These are phyloP conservation scores for Solanum hybrid DNA, from an alignment of 305 asterid genomes.

Conservation along the genomic window DNA sequence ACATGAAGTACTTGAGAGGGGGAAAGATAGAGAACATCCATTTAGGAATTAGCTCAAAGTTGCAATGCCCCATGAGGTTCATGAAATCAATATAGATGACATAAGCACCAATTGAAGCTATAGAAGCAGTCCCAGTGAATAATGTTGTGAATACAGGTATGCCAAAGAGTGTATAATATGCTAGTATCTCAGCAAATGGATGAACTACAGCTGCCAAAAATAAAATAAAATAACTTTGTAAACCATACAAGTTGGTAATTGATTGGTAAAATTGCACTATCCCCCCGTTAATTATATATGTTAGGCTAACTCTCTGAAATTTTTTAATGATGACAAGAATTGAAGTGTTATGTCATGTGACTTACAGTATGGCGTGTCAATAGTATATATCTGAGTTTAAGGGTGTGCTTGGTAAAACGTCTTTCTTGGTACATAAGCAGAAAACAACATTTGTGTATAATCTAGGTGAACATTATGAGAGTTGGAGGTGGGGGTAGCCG, in stretches of 20 bases:
- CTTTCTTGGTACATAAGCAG: background rate
- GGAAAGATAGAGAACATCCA: slow-evolving; percentile 58
- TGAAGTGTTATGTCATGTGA: background rate
- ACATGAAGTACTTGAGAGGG: slow-evolving; percentile 83
- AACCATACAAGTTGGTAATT: background rate
- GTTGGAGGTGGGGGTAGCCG: background rate
- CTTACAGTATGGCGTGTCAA: background rate
- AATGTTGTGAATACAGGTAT: slow-evolving; percentile 38
- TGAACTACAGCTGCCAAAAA: slow-evolving; percentile 73
- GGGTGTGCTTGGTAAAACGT: background rate
- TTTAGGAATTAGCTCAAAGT: slow-evolving; percentile 74
- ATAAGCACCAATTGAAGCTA: slow-evolving; percentile 29
- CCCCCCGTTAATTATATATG: background rate
- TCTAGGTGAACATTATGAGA: background rate
- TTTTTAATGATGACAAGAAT: background rate
- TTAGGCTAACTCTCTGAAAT: background rate
- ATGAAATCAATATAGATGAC: slow-evolving; percentile 49
- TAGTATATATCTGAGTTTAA: background rate
- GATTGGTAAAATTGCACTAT: background rate
- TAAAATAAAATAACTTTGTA: background rate
- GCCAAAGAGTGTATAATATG: slow-evolving; percentile 48
- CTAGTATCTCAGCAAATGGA: slow-evolving; percentile 81
- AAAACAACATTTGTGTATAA: too few relatives aligned
- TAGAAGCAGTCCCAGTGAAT: slow-evolving; percentile 29
- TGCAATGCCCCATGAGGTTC: slow-evolving; percentile 98